Evolutionary conservation across 768 basidiomycete species (phyloP), one percentile per base, ranked within the genome.

Genomic region (Baorangia bicolor): DNA sequence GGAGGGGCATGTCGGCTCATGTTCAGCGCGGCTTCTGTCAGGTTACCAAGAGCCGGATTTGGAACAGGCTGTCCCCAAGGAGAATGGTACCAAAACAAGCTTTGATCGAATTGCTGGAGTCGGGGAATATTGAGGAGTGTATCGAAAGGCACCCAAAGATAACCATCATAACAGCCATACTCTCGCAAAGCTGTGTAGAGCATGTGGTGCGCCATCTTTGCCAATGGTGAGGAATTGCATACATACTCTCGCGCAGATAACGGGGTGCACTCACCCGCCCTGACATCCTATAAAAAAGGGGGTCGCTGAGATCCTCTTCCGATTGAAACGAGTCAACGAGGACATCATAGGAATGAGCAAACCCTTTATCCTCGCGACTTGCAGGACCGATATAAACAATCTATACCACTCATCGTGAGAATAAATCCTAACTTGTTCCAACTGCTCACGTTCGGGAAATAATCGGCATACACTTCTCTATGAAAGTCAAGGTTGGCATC

Each of bases 91-190:
- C 81, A 82, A 57, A 80, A 77, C 16, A 66, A 60, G 42, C 66
- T 67, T 59, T 79, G 78, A 58, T 78, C 63, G 55, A 81, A 81
- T 51, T 72, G 70, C 49, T 78, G 69, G 9, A 80, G 68, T 30
- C 80, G 78, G 13, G 80, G 79, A 39, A 81, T 63, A 53, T 81
- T 81, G 46, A 81, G 69, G 20, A 81, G 64, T 8, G 79, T 77
- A 57, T 81, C 78, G 53, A 81, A 80, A 16, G 81, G 80, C 37
- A 75, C 78, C 79, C 80, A 81, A 16, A 81, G 73, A 61, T 80
- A 80, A 6, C 80, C 80, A 30, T 77, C 69, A 59, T 81, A 81
- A 59, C 80, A 81, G 13, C 62, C 68, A 48, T 77, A 61, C 45
- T 75, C 77, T 41, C 68, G 67, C 51, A 81, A 49, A 33, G 74